A percentile compares a stretch with the other conserved stretches of the same genome.
Evolutionary conservation across 2,329 filamentous ascomycete species (phyloP).

Genomic region (Ophidiomyces ophidiicola): DNA sequence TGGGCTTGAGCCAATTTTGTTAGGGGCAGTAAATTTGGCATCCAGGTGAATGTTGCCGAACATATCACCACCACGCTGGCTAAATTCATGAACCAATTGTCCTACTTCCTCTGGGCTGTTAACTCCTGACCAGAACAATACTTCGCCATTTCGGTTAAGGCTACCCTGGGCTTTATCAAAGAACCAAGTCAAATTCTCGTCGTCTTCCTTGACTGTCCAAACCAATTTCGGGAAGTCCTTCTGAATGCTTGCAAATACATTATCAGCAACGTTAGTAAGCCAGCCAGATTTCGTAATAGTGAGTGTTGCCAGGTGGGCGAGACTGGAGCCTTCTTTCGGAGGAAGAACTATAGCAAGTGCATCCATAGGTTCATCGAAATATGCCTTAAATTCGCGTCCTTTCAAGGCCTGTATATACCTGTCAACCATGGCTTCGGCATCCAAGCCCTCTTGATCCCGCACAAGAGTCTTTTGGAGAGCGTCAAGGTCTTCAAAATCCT

Average conservation of each 20-base stretch:
- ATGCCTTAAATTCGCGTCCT: slow-evolving; percentile 72
- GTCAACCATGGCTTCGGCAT: slow-evolving; percentile 72
- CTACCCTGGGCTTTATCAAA: slow-evolving; percentile 94
- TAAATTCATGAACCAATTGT: slow-evolving; percentile 74
- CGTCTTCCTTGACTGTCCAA: slow-evolving; percentile 93
- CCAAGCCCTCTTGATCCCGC: slow-evolving; percentile 66
- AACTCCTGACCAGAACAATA: slow-evolving; percentile 93
- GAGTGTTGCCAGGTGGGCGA: slow-evolving; percentile 78
- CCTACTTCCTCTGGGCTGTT: slow-evolving; percentile 70
- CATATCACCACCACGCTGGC: slow-evolving; percentile 62
- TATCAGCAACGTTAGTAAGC: slow-evolving; percentile 89
- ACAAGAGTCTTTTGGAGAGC: slow-evolving; percentile 73
- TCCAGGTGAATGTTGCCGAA: slow-evolving; percentile 82
- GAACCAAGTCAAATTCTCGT: slow-evolving; percentile 97
- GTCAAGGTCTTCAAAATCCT: slow-evolving; percentile 62
- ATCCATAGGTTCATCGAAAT: slow-evolving; percentile 89
- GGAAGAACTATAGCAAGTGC: slow-evolving; percentile 81
- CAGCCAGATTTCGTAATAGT: slow-evolving; percentile 90
- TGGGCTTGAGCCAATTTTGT: slow-evolving; percentile 46
- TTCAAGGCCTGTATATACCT: slow-evolving; percentile 71
- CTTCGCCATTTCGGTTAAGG: slow-evolving; percentile 69
- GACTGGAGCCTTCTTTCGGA: slow-evolving; percentile 49
- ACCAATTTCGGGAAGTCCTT: slow-evolving; percentile 83
- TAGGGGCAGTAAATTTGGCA: slow-evolving; percentile 58
- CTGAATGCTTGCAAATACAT: slow-evolving; percentile 85